These are phyloP conservation scores for Tulasnella sp. DNA, from an alignment of 768 basidiomycete genomes.

Conservation along the genomic window DNA sequence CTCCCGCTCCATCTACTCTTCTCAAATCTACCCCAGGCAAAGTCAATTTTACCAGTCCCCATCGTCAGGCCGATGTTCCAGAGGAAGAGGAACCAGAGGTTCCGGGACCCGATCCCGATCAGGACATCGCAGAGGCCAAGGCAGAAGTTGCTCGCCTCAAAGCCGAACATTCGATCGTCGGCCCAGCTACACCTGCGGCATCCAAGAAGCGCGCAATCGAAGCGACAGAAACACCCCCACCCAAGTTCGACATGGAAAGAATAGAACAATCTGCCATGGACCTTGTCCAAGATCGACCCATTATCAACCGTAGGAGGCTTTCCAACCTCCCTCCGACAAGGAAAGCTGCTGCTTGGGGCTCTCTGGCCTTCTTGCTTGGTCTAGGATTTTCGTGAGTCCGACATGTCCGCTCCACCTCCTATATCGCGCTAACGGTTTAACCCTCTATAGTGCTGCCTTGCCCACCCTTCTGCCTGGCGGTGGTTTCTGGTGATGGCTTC, in stretches of 20 bases:
- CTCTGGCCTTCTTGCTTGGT: conserved; percentile 72
- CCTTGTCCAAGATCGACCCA: conserved; percentile 41
- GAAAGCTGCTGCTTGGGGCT: conserved; percentile 72
- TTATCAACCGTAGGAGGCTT: conserved; percentile 24
- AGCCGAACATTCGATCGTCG: conserved; percentile 30
- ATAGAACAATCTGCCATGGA: conserved; percentile 37
- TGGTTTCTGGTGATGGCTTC: not conserved
- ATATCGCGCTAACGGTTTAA: not conserved
- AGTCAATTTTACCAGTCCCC: conserved; percentile 27
- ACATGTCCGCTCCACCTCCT: not conserved
- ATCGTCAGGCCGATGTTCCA: conserved; percentile 26
- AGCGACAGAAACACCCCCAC: conserved; percentile 39
- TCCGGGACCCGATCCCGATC: conserved; percentile 47
- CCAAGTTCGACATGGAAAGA: conserved; percentile 40
- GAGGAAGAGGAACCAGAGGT: conserved; percentile 40
- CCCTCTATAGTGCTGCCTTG: not conserved
- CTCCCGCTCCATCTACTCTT: conserved; percentile 24
- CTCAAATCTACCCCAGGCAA: conserved; percentile 31
- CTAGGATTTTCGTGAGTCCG: conserved; percentile 62
- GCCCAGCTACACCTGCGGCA: not conserved
- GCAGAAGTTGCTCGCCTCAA: conserved; percentile 63
- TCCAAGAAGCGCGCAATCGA: conserved; percentile 41
- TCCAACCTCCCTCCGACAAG: conserved; percentile 46
- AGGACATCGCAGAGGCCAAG: conserved; percentile 68
- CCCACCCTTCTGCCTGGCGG: not conserved